phyloP scores from a whole-genome alignment of 192 early-diverging fungal genomes.

The Anaeromyces robustus region DNA sequence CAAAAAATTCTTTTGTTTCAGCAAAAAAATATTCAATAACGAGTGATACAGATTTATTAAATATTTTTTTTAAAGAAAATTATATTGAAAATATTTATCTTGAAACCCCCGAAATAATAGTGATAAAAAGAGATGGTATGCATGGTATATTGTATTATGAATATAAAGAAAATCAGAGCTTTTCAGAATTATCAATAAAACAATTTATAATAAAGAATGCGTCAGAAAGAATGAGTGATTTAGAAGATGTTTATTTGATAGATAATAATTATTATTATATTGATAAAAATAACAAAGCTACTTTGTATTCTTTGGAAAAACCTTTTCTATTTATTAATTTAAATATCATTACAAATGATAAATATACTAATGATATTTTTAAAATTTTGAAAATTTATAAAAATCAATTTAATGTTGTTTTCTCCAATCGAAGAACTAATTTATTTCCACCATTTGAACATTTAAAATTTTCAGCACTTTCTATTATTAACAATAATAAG shows the following conservation, averaged over 20 bases:
- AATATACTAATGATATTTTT: not conserved
- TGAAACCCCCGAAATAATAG: not conserved
- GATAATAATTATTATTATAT: not conserved
- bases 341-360: not conserved
- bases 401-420: not conserved
- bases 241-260: not conserved
- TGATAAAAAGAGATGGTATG: not conserved
- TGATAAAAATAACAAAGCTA: not conserved
- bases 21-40: not conserved
- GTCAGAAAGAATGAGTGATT: not conserved
- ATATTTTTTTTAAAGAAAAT: not conserved
- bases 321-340: not conserved
- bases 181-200: not conserved
- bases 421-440: not conserved
- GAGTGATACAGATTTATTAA: not conserved
- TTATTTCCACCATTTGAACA: not conserved
- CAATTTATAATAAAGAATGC: not conserved
- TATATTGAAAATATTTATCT: not conserved
- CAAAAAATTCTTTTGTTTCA: not conserved
- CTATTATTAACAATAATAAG: not conserved
- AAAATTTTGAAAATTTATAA: not conserved
- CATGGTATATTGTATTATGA: not conserved
- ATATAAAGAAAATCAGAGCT: not conserved
- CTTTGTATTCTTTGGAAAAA: not conserved
- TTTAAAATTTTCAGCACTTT: not conserved